These are phyloP conservation scores for Rhizophlyctis rosea DNA, from an alignment of 192 early-diverging fungal genomes.

Conservation along the genomic window DNA sequence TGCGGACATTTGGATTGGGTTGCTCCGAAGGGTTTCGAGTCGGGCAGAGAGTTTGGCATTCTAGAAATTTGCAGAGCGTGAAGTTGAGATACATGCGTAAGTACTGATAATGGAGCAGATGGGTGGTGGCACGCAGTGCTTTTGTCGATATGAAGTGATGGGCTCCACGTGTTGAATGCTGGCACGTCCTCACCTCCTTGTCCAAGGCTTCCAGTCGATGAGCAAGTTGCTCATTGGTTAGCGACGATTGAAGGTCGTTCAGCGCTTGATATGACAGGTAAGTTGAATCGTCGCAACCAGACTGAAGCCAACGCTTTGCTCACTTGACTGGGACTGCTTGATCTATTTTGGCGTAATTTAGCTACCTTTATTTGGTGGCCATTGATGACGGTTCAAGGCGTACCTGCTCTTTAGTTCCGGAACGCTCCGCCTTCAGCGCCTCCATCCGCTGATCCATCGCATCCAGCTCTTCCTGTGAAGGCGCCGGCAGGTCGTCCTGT, in stretches of 20 bases:
- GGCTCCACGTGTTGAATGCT: too few relatives aligned
- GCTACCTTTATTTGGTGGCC: too few relatives aligned
- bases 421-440: slow-evolving; percentile 23
- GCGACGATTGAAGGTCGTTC: slow-evolving; percentile 12
- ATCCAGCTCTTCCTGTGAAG: slow-evolving; percentile 28
- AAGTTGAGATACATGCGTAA: background rate
- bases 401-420: slow-evolving; percentile 15
- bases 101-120: background rate
- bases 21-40: slow-evolving; percentile 23
- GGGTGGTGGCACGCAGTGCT: too few relatives aligned
- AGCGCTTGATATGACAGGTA: slow-evolving; percentile 13
- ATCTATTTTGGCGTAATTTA: slow-evolving; percentile 5
- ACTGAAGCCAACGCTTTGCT: background rate
- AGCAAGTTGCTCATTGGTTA: slow-evolving; percentile 20
- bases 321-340: slow-evolving; percentile 21
- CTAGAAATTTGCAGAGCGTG: slow-evolving; percentile 8
- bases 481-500: slow-evolving; percentile 28
- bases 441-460: slow-evolving; percentile 24
- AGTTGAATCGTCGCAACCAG: background rate
- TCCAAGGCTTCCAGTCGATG: slow-evolving; percentile 7
- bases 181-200: slow-evolving; percentile 25
- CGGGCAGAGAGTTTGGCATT: slow-evolving; percentile 22
- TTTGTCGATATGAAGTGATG: too few relatives aligned
- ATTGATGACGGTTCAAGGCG: background rate
- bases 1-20: slow-evolving; percentile 21